phyloP scores from a whole-genome alignment of 352 stramenopile species.

The Pelagophyceae sp. region DNA sequence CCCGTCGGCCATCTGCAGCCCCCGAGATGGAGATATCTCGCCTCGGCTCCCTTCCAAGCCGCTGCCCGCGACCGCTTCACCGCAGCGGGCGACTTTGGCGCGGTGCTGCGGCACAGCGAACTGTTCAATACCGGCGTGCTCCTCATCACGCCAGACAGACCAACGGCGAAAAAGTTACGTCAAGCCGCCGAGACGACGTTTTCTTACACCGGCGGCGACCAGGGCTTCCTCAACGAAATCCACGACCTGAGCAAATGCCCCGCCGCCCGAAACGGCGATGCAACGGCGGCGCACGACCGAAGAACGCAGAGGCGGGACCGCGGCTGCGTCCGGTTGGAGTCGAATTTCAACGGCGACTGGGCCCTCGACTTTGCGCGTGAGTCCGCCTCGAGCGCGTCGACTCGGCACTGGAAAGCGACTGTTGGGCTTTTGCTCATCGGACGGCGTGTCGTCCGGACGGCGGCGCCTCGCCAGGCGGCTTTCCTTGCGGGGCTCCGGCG shows the following conservation, averaged over 20 bases:
- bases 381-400: no score
- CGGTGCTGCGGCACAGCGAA: neutral
- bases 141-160: neutral
- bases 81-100: neutral
- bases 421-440: no score
- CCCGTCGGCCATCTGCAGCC: no score
- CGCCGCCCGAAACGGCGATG: neutral
- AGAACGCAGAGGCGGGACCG: no score
- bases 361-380: neutral
- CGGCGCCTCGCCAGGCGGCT: no score
- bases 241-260: neutral
- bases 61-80: neutral
- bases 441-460: neutral
- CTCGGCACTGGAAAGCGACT: no score
- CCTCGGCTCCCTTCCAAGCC: no score
- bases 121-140: neutral
- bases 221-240: neutral
- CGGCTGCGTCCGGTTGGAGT: neutral
- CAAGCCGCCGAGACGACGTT: neutral
- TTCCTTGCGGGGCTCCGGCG: no score
- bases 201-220: constrained; percentile 4
- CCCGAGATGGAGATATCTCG: no score
- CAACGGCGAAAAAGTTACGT: neutral
- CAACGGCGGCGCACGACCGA: no score
- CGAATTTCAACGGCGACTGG: neutral